Conservation (phyloP, 2,329 filamentous ascomycete species). For the Plenodomus lindquistii region DNA sequence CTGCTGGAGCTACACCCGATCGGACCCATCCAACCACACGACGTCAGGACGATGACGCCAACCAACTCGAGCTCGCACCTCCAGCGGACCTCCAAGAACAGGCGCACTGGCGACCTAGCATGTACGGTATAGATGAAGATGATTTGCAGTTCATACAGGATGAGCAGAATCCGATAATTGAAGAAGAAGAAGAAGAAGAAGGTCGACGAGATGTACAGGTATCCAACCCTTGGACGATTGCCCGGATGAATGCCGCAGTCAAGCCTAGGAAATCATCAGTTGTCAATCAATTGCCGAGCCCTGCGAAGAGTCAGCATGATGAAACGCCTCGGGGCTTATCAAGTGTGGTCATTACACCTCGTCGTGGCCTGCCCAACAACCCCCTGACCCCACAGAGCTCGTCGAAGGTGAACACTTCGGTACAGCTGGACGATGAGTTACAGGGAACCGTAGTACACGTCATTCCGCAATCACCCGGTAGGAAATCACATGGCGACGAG, state of each 20-base stretch:
- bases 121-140: constrained; percentile 46
- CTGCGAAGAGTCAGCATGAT: constrained; percentile 21
- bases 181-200: constrained; percentile 34
- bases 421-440: constrained; percentile 6
- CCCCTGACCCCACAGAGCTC: constrained; percentile 23
- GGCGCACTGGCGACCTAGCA: constrained; percentile 41
- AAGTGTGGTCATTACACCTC: neutral
- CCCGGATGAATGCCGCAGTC: constrained; percentile 49
- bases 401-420: constrained; percentile 5
- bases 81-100: neutral
- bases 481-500: too few species aligned
- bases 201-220: constrained; percentile 36
- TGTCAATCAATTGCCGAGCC: constrained; percentile 30
- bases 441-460: constrained; percentile 13
- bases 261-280: constrained; percentile 16
- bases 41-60: neutral
- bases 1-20: neutral
- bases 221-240: constrained; percentile 56
- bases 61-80: neutral
- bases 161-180: constrained; percentile 12
- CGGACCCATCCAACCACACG: neutral
- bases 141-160: constrained; percentile 32
- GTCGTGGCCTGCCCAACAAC: neutral
- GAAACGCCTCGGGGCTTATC: constrained; percentile 11
- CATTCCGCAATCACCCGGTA: neutral